phyloP scores from a whole-genome alignment of 345 rosid genomes.

The Combretum micranthum region DNA sequence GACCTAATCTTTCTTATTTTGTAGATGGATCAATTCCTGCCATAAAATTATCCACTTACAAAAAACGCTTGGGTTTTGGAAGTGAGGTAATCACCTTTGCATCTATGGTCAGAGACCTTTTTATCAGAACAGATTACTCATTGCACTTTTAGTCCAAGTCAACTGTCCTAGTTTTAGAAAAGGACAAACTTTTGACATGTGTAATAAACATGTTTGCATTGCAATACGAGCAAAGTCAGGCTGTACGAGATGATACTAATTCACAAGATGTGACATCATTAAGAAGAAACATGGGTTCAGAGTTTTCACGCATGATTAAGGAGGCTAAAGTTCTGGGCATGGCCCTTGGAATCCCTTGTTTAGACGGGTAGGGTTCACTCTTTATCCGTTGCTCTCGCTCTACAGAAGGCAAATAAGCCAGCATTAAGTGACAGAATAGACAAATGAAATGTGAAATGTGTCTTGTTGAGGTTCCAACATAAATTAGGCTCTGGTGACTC shows the following conservation, averaged over 20 bases:
- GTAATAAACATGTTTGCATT: too few species aligned
- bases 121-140: too few species aligned
- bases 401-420: background rate
- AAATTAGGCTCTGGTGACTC: too few species aligned
- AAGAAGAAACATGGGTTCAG: slow-evolving; percentile 84
- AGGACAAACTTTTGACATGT: too few species aligned
- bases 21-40: slow-evolving; percentile 94
- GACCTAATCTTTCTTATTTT: background rate
- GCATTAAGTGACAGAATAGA: too few species aligned
- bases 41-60: slow-evolving; percentile 72
- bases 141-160: too few species aligned
- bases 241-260: slow-evolving; percentile 33
- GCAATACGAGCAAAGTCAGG: slow-evolving; percentile 25
- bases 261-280: slow-evolving; percentile 45
- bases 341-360: slow-evolving; percentile 80
- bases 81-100: slow-evolving; percentile 32
- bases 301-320: slow-evolving; percentile 79
- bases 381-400: slow-evolving; percentile 4
- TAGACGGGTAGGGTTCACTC: slow-evolving; percentile 60
- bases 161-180: background rate
- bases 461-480: too few species aligned
- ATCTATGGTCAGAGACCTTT: too few species aligned
- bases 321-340: slow-evolving; percentile 75
- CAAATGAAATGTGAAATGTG: too few species aligned
- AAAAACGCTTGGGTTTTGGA: slow-evolving; percentile 56